A percentile compares a stretch with the other conserved stretches of the same genome.
These are phyloP conservation scores for Cardamine chenopodiifolia DNA, from an alignment of 345 rosid species.

Conservation along the genomic window DNA sequence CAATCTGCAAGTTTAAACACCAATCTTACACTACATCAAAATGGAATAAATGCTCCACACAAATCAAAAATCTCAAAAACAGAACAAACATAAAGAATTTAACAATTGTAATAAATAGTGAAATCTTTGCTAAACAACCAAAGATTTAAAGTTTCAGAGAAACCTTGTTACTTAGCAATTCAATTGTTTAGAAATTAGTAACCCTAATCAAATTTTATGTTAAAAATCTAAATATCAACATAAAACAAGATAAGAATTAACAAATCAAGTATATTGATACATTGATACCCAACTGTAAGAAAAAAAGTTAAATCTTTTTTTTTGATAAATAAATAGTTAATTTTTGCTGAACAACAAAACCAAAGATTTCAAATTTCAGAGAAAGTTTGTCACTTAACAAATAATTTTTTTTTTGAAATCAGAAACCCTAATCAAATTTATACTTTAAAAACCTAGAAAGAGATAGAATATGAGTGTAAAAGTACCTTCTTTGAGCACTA, in stretches of 20 bases:
- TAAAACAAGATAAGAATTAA: neutral
- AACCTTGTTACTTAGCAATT: no score
- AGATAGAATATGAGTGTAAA: neutral
- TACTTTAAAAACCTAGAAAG: neutral
- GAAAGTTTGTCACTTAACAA: neutral
- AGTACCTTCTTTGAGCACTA: constrained; percentile 88
- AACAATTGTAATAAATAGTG: no score
- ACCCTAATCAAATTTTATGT: no score
- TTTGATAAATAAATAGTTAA: no score
- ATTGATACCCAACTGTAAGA: no score
- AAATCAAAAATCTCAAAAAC: constrained; percentile 10
- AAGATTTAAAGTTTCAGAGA: no score
- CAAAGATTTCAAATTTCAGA: neutral
- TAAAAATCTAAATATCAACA: neutral
- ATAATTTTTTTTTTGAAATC: neutral
- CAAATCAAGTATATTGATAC: neutral
- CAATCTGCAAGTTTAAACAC: constrained; percentile 31
- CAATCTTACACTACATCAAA: neutral
- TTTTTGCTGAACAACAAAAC: neutral
- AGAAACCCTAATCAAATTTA: neutral
- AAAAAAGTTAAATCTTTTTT: no score
- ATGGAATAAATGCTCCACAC: neutral
- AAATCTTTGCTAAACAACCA: no score
- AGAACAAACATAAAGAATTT: no score
- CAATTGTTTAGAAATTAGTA: no score